A percentile compares a stretch with the other conserved stretches of the same genome.
These are phyloP conservation scores for Apiospora rasikravindrae DNA, from an alignment of 2,329 filamentous ascomycete species.

Conservation along the genomic window DNA sequence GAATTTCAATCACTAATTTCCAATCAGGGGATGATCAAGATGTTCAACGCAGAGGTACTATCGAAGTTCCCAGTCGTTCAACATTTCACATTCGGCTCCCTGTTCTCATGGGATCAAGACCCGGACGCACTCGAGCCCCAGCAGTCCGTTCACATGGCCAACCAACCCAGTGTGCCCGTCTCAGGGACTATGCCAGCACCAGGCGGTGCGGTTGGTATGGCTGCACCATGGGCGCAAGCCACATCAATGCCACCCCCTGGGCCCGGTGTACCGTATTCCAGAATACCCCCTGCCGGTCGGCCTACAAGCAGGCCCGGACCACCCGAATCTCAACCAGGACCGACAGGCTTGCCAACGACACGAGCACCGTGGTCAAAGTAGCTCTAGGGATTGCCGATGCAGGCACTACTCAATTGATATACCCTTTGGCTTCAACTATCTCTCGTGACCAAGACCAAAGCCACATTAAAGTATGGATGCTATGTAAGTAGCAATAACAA, in stretches of 20 bases:
- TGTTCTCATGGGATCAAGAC: slow-evolving; percentile 79
- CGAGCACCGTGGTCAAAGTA: slow-evolving; percentile 6
- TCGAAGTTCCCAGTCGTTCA: slow-evolving; percentile 99
- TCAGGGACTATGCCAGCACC: slow-evolving; percentile 20
- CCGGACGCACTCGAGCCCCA: slow-evolving; percentile 59
- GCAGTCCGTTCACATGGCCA: slow-evolving; percentile 61
- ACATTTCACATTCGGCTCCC: slow-evolving; percentile 83
- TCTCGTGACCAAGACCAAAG: not conserved
- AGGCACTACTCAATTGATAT: not conserved
- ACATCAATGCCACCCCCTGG: slow-evolving; percentile 45
- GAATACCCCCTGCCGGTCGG: not conserved
- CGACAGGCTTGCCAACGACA: not conserved
- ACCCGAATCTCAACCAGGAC: not conserved
- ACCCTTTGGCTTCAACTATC: not conserved
- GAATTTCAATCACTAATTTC: slow-evolving; percentile 17
- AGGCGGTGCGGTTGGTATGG: slow-evolving; percentile 39
- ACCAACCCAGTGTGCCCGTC: slow-evolving; percentile 49
- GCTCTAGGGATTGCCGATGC: too few species aligned
- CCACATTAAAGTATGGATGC: not conserved
- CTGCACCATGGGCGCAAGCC: slow-evolving; percentile 52
- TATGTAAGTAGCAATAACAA: not conserved
- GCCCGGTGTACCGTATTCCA: slow-evolving; percentile 23
- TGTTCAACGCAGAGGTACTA: slow-evolving; percentile 97
- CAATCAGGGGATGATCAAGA: slow-evolving; percentile 90
- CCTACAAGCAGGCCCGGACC: slow-evolving; percentile 1